These are phyloP conservation scores for Aaosphaeria arxii DNA, from an alignment of 2,329 filamentous ascomycete genomes.

Conservation along the genomic window DNA sequence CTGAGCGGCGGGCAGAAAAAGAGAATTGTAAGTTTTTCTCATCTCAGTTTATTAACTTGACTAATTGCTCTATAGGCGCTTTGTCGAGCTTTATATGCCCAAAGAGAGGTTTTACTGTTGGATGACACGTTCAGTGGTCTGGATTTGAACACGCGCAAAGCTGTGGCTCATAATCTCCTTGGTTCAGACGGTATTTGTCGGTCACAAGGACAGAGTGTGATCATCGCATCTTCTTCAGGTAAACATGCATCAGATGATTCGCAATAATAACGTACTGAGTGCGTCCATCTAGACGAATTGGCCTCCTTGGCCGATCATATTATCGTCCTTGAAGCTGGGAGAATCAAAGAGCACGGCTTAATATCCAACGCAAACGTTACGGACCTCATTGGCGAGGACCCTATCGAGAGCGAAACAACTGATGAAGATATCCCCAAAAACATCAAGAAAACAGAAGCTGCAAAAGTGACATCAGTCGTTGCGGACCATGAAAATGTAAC, in stretches of 20 bases:
- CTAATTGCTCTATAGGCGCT: slow-evolving; percentile 23
- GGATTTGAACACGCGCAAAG: slow-evolving; percentile 31
- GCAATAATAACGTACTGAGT: slow-evolving; percentile 3
- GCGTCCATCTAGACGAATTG: slow-evolving; percentile 8
- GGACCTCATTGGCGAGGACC: no score
- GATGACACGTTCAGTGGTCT: slow-evolving; percentile 49
- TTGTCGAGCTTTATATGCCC: slow-evolving; percentile 49
- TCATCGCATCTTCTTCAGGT: background rate
- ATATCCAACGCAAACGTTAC: no score
- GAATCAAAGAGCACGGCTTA: no score
- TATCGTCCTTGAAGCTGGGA: slow-evolving; percentile 24
- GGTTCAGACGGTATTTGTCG: slow-evolving; percentile 39
- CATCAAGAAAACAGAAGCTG: no score
- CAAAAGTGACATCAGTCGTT: no score
- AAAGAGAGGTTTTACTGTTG: slow-evolving; percentile 41
- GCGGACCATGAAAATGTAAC: no score
- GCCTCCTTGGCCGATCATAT: slow-evolving; percentile 5
- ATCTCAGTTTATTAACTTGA: no score
- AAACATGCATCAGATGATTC: slow-evolving; percentile 23
- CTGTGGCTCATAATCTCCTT: slow-evolving; percentile 31
- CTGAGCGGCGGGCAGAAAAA: slow-evolving; percentile 51
- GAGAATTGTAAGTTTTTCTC: slow-evolving; percentile 24
- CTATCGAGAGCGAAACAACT: no score
- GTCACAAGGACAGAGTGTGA: slow-evolving; percentile 13
- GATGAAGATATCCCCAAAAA: no score